These are phyloP conservation scores for Ampelomyces quisqualis DNA, from an alignment of 2,329 filamentous ascomycete species.

Conservation along the genomic window DNA sequence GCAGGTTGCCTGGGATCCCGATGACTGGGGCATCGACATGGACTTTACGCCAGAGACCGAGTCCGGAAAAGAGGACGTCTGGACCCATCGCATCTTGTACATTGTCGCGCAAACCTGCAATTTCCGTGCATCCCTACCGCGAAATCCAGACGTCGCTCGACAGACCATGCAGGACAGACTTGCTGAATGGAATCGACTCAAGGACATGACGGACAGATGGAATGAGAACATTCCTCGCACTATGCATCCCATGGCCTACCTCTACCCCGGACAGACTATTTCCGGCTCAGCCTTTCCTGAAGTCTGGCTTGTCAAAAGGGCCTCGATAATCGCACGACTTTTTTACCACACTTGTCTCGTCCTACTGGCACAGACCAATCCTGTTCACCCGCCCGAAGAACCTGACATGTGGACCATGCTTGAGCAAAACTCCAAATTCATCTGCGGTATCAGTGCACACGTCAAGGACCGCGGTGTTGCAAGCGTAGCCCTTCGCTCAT, in stretches of 20 bases:
- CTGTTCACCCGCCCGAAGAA: slow-evolving; percentile 60
- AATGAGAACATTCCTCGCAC: slow-evolving; percentile 73
- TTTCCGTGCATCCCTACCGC: slow-evolving; percentile 71
- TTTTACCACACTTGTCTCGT: slow-evolving; percentile 89
- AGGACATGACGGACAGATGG: slow-evolving; percentile 81
- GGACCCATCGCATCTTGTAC: slow-evolving; percentile 87
- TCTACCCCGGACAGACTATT: slow-evolving; percentile 66
- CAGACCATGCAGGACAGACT: slow-evolving; percentile 65
- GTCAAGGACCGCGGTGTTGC: slow-evolving; percentile 77
- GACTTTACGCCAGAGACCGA: slow-evolving; percentile 62
- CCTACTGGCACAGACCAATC: slow-evolving; percentile 77
- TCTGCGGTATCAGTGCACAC: slow-evolving; percentile 87
- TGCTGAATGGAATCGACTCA: slow-evolving; percentile 78
- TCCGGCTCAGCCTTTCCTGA: slow-evolving; percentile 79
- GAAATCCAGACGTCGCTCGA: slow-evolving; percentile 59
- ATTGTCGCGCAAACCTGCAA: slow-evolving; percentile 85
- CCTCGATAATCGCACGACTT: slow-evolving; percentile 76
- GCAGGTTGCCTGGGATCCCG: slow-evolving; percentile 83
- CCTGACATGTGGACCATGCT: slow-evolving; percentile 70
- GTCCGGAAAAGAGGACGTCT: slow-evolving; percentile 72
- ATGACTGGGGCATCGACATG: slow-evolving; percentile 85
- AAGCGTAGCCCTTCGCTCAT: slow-evolving; percentile 73
- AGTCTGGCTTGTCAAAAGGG: slow-evolving; percentile 82
- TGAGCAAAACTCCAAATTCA: slow-evolving; percentile 74
- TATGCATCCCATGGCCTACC: slow-evolving; percentile 82